Evolutionary conservation across 805 yeast species (phyloP), one percentile per base, ranked within the genome.

Genomic region (Sporopachydermia lactativora): DNA sequence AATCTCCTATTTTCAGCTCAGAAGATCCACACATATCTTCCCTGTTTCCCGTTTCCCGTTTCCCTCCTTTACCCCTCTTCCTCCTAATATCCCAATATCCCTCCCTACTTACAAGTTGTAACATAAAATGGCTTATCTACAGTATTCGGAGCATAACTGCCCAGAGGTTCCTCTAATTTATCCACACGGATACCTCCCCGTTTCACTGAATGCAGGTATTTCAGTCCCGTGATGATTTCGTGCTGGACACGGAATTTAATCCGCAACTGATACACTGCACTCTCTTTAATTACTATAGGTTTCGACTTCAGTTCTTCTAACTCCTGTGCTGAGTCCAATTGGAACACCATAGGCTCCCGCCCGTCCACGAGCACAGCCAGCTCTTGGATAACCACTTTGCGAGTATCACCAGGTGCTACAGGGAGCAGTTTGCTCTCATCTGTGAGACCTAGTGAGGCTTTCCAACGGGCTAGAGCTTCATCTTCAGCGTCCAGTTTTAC

Each of bases 391-490:
- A 86, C 94, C 16, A 86, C 94, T 48, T 73, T 72, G 43, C 96
- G 70, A 39, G 65, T 66, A 55, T 84, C 94, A 18, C 78, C 81
- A 3, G 82, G 70, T 40, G 18, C 56, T 58, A 76, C 76, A 11
- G 82, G 88, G 47, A 75, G 57, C 60, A 44, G 75, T 77, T 5
- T 75, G 68, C 39, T 75, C 60, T 43, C 39, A 41, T 14, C 42
- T 36, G 45, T 35, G n/a, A 86, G 64, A 1, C 96, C 96, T 19
- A 86, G 64, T 1, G 94, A 81, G 43, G 77, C 82, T 59, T 88
- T 88, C 96, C 96, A 86, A 59, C 82, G 83, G 46, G 80, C 82
- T 47, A 86, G 66, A 14, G 94, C 80, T 59, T 84, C 95, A 57
- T 86, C 96, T 50, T 85, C 81, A 8, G 89, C 89, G 55, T 86